Evolutionary conservation across 352 stramenopile genomes (phyloP).

Genomic region (Pythium sp.): DNA sequence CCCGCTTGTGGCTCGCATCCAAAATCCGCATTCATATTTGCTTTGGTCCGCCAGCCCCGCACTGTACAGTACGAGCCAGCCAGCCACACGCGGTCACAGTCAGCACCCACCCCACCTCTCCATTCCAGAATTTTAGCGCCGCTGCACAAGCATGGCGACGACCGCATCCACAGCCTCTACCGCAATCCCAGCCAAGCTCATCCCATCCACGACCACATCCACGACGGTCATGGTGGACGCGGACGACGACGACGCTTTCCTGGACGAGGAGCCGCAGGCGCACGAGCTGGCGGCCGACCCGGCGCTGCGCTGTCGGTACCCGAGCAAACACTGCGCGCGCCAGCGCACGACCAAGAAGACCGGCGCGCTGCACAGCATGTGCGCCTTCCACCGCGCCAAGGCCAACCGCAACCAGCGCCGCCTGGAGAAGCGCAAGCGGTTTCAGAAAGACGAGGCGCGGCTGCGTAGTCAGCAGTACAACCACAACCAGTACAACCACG

Average conservation of each 20-base stretch:
- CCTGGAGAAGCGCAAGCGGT: slow-evolving; percentile 14
- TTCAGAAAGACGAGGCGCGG: slow-evolving; percentile 16
- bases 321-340: slow-evolving; percentile 14
- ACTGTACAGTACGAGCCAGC: not conserved
- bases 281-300: slow-evolving; percentile 37
- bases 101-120: not conserved
- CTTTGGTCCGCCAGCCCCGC: not conserved
- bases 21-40: not conserved
- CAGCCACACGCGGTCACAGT: too few relatives aligned
- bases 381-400: slow-evolving; percentile 15
- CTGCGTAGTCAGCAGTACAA: not conserved
- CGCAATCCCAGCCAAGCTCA: slow-evolving; percentile 1
- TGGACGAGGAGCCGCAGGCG: slow-evolving; percentile 33
- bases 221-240: slow-evolving; percentile 16
- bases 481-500: not conserved
- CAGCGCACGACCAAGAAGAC: slow-evolving; percentile 13
- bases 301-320: slow-evolving; percentile 14
- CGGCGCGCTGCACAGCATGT: slow-evolving; percentile 15
- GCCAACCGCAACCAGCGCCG: slow-evolving; percentile 18
- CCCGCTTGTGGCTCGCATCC: not conserved
- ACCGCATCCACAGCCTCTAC: not conserved
- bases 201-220: not conserved
- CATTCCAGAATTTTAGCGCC: slow-evolving; percentile 6
- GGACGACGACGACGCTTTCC: slow-evolving; percentile 19
- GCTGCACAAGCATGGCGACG: not conserved